Evolutionary conservation across 2,329 filamentous ascomycete species (phyloP).

Genomic region (Alternaria angustiovoidea): DNA sequence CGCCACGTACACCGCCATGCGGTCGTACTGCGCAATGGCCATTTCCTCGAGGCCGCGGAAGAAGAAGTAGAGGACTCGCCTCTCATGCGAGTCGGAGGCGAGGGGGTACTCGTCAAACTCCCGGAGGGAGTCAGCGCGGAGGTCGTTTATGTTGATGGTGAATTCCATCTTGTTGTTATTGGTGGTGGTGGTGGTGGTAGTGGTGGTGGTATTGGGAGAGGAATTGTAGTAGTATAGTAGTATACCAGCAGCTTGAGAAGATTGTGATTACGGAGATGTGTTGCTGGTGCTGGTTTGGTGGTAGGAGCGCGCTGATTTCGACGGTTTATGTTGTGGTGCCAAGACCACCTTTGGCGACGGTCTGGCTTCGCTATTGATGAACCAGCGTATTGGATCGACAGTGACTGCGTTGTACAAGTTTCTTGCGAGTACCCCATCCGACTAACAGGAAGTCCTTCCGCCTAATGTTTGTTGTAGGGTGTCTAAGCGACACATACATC

Average conservation of each 20-base stretch:
- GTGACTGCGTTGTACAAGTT: background rate
- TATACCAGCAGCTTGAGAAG: background rate
- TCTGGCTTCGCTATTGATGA: background rate
- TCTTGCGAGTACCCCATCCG: background rate
- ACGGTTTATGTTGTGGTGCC: background rate
- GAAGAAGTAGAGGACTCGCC: background rate
- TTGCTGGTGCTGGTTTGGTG: background rate
- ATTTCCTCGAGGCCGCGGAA: background rate
- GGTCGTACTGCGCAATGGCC: background rate
- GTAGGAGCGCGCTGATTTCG: background rate
- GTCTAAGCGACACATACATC: background rate
- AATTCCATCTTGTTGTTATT: background rate
- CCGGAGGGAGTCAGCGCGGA: background rate
- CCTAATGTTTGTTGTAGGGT: background rate
- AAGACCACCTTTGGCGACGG: slow-evolving; percentile 1
- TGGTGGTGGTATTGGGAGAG: background rate
- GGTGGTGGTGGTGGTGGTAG: background rate
- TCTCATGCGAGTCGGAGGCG: background rate
- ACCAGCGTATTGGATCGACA: background rate
- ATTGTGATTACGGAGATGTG: background rate
- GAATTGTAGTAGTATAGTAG: background rate
- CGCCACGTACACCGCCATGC: background rate
- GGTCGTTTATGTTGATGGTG: background rate
- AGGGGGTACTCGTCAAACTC: background rate
- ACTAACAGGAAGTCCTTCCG: background rate